phyloP scores from a whole-genome alignment of 148 eudicot genomes.

The Silene conica region DNA sequence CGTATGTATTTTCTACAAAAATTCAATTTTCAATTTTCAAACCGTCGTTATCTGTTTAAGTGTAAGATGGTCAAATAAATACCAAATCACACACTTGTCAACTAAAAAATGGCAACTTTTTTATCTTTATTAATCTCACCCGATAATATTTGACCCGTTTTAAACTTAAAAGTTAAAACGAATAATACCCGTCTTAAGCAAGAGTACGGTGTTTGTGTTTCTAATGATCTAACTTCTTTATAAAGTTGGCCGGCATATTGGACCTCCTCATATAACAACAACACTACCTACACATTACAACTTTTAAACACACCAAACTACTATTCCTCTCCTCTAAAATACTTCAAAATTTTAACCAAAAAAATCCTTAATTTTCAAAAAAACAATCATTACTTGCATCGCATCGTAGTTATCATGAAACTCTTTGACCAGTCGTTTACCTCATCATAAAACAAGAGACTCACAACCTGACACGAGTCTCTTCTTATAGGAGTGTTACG shows the following conservation, averaged over 20 bases:
- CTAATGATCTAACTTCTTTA: background rate
- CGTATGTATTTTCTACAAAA: too few species aligned
- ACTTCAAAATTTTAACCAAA: too few species aligned
- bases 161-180: too few species aligned
- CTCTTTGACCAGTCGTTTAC: background rate
- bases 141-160: too few species aligned
- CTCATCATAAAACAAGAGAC: background rate
- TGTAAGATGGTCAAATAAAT: too few species aligned
- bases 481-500: background rate
- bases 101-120: too few species aligned
- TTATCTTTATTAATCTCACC: too few species aligned
- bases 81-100: too few species aligned
- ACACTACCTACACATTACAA: background rate
- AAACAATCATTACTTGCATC: background rate
- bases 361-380: background rate
- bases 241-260: conserved; percentile 8
- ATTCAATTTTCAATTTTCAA: too few species aligned
- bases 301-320: background rate
- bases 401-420: background rate
- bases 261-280: background rate
- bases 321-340: background rate
- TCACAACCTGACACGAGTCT: background rate
- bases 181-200: too few species aligned
- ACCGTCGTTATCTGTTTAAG: too few species aligned
- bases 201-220: too few species aligned